A percentile compares a stretch with the other conserved stretches of the same genome.
Evolutionary conservation across 148 eudicot genomes (phyloP).

Genomic region (Chenopodium quinoa): DNA sequence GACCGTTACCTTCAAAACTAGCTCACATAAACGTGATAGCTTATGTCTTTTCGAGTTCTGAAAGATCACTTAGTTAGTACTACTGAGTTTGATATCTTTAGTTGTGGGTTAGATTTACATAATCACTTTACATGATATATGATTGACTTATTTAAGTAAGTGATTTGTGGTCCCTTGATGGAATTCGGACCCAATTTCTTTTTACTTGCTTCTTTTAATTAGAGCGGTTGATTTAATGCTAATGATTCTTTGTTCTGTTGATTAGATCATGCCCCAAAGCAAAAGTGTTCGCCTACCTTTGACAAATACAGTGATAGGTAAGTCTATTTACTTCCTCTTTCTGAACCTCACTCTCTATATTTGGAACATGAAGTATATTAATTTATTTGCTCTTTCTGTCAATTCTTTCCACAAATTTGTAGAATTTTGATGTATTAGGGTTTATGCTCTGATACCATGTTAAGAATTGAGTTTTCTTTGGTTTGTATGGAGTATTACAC

Average conservation of each 20-base stretch:
- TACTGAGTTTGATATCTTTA: background rate
- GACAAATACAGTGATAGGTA: conserved; percentile 24
- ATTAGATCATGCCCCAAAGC: conserved; percentile 18
- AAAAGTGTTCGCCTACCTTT: conserved; percentile 24
- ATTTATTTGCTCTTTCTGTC: background rate
- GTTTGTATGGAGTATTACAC: too few relatives aligned
- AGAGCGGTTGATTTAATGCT: conserved; percentile 7
- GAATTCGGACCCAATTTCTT: conserved; percentile 1
- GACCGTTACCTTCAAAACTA: background rate
- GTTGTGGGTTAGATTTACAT: background rate
- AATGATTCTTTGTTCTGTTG: conserved; percentile 12
- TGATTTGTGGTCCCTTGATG: conserved; percentile 14
- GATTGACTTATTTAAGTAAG: background rate
- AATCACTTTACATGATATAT: conserved; percentile 11
- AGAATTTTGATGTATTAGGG: background rate
- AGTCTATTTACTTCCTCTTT: background rate
- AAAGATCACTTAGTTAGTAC: background rate
- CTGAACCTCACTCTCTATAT: background rate
- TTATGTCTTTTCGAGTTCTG: background rate
- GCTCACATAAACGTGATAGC: background rate
- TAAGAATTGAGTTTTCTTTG: too few relatives aligned
- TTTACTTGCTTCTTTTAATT: conserved; percentile 10
- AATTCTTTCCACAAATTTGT: background rate
- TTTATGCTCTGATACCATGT: too few relatives aligned
- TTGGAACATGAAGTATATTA: too few relatives aligned